Conservation (phyloP, 1,284 basidiomycete species). For the Somion occarium region DNA sequence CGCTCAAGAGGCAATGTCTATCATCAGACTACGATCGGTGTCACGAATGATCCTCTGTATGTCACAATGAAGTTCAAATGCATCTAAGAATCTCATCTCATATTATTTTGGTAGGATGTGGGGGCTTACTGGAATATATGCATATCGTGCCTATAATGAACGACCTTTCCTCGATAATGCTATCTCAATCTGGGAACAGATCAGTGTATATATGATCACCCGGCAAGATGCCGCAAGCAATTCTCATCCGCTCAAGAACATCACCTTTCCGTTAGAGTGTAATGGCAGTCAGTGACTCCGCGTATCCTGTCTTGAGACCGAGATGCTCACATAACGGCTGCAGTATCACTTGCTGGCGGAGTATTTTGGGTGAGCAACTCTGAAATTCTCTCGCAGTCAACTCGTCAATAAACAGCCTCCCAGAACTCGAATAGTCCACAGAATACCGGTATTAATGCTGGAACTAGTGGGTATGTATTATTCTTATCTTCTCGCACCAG, state of each 20-base stretch:
- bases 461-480: background rate
- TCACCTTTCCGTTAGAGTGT: conserved; percentile 1
- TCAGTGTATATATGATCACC: conserved; percentile 3
- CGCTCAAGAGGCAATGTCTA: too few species aligned
- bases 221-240: background rate
- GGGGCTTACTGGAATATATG: background rate
- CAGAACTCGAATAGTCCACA: background rate
- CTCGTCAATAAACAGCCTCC: background rate
- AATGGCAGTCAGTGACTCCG: conserved; percentile 1
- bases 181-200: background rate
- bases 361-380: conserved; percentile 5
- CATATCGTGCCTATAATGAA: background rate
- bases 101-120: background rate
- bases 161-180: background rate
- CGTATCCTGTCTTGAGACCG: background rate
- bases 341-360: conserved; percentile 2
- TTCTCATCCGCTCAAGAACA: background rate
- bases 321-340: background rate
- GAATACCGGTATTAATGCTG: conserved; percentile 5
- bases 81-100: background rate
- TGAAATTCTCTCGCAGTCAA: background rate
- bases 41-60: background rate
- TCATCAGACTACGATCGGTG: too few species aligned
- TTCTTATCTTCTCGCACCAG: background rate
- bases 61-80: background rate